Evolutionary conservation across 1,284 basidiomycete species (phyloP).

Genomic region (Cryptococcus amylolentus): DNA sequence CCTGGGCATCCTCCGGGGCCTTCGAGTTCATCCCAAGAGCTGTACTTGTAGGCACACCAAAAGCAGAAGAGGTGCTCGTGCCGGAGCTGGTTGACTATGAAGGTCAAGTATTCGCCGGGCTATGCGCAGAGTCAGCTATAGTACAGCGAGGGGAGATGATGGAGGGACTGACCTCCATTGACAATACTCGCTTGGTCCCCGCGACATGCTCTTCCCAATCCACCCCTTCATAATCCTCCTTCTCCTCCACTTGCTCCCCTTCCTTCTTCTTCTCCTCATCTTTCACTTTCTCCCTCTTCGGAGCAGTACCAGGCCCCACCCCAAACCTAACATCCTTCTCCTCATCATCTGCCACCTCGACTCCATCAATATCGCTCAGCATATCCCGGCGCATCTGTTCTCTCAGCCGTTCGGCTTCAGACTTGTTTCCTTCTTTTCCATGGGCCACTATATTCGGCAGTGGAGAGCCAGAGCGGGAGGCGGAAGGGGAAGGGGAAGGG

Average conservation of each 20-base stretch:
- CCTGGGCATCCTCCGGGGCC: constrained; percentile 48
- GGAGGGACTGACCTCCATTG: constrained; percentile 44
- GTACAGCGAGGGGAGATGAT: background rate
- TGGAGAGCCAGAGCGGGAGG: constrained; percentile 7
- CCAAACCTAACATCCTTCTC: constrained; percentile 17
- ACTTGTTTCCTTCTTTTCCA: constrained; percentile 24
- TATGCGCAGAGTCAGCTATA: constrained; percentile 4
- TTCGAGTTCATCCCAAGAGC: constrained; percentile 45
- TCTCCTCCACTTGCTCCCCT: constrained; percentile 1
- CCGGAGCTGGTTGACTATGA: constrained; percentile 41
- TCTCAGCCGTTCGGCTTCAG: constrained; percentile 38
- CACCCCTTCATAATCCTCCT: constrained; percentile 17
- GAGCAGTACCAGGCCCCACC: background rate
- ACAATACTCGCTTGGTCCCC: constrained; percentile 41
- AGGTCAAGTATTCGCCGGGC: constrained; percentile 39
- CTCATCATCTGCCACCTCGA: constrained; percentile 20
- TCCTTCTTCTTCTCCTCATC: constrained; percentile 1
- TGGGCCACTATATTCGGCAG: constrained; percentile 1
- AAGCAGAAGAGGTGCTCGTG: constrained; percentile 48
- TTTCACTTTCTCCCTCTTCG: constrained; percentile 2
- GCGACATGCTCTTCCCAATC: constrained; percentile 40
- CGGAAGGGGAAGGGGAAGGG: constrained; percentile 13
- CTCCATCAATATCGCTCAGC: constrained; percentile 26
- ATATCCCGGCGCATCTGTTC: constrained; percentile 47
- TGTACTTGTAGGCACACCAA: constrained; percentile 46